Conservation (phyloP, 495 filamentous ascomycete genomes). For the Astrothelium macrocarpum region DNA sequence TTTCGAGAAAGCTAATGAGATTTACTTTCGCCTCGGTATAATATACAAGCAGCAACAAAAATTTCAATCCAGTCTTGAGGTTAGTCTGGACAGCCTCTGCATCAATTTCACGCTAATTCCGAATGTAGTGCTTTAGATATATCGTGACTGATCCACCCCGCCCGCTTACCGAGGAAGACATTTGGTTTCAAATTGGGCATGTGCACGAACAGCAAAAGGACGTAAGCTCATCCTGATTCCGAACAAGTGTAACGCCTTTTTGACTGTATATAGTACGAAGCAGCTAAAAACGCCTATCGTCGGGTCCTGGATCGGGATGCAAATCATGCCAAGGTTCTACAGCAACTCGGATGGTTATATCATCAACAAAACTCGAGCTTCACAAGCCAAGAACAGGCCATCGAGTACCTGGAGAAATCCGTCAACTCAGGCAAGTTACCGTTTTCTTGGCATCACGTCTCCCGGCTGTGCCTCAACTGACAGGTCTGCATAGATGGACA, state of each 20-base stretch:
- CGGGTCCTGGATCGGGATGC: constrained; percentile 92
- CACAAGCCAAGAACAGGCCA: constrained; percentile 85
- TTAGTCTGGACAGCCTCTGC: constrained; percentile 33
- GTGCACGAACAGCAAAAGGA: constrained; percentile 99
- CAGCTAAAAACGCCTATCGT: constrained; percentile 82
- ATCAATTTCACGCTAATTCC: constrained; percentile 9
- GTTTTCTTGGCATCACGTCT: neutral
- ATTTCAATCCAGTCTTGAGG: constrained; percentile 83
- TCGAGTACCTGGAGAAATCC: constrained; percentile 95
- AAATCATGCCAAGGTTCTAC: constrained; percentile 93
- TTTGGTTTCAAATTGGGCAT: constrained; percentile 99
- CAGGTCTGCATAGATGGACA: constrained; percentile 57
- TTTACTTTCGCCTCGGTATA: constrained; percentile 96
- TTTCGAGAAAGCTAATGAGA: constrained; percentile 98
- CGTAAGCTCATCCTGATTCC: constrained; percentile 45
- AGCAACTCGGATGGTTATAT: constrained; percentile 96
- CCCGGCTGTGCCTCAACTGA: constrained; percentile 10
- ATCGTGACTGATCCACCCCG: constrained; percentile 89
- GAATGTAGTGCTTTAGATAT: constrained; percentile 82
- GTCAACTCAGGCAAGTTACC: constrained; percentile 74
- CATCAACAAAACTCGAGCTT: constrained; percentile 89
- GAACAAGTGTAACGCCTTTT: constrained; percentile 4
- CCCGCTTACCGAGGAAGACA: constrained; percentile 93
- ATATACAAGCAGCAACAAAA: constrained; percentile 99
- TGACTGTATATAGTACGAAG: constrained; percentile 61